Evolutionary conservation across 495 filamentous ascomycete species (phyloP), one percentile per base, ranked within the genome.

Genomic region (Penicillium crystallinum): DNA sequence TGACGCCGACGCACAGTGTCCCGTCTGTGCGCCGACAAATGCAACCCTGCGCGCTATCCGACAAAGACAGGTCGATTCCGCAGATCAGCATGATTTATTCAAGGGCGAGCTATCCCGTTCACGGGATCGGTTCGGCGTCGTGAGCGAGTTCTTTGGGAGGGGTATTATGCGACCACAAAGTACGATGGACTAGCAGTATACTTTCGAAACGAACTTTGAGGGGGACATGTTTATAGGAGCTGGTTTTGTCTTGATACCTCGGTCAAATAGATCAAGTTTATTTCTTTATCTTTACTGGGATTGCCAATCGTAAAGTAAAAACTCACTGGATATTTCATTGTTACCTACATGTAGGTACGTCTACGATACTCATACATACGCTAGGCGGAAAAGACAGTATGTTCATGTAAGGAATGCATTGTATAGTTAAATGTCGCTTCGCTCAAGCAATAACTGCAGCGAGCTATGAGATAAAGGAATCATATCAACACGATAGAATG

Each of bases 131-230:
- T 97, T 97, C 65, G 88, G 81, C 38, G 90, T 90, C 15, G 79
- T 97, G 4, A 87, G 88, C 56, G 91, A 97, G 61, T 98, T 93
- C 75, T 97, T 97, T 72, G 92, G 91, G 4, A 74, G 90, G 56
- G 95, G 93, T 1, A 90, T 97, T 14, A 95, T 98, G 91, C 55
- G 64, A 31, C 58, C 74, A 19, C 70, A 73, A 54, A 69, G 52
- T 55, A 72, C 68, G 21, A 71, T 75, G 68, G 70, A 73, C 45
- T 66, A 45, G 5, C 17, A 11, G 8, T 7, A n/a, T 15, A 12
- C 53, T 59, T 58, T 45, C 37, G 46, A 50, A 42, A 48, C 17
- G 12, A 7, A 7, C 21, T 21, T 46, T 35, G 33, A 14, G 9
- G 2, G 17, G 23, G 23, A 7, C 6, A 10, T 31, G n/a, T 49